A percentile compares a stretch with the other conserved stretches of the same genome.
These are phyloP conservation scores for Odontarrhena argentea DNA, from an alignment of 345 rosid species.

Conservation along the genomic window DNA sequence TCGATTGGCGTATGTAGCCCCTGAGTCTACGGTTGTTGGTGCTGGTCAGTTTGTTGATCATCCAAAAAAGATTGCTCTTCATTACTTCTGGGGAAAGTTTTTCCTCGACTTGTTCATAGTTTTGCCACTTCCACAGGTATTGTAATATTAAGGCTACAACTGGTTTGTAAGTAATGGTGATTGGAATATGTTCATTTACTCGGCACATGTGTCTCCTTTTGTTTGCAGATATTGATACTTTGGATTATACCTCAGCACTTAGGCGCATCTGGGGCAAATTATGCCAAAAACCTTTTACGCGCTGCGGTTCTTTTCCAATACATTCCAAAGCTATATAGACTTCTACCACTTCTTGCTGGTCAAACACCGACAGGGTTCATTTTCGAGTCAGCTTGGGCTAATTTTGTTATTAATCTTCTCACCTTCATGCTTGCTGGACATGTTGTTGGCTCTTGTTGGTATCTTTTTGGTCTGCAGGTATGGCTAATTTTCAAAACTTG, in stretches of 20 bases:
- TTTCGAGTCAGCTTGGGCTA: slow-evolving; percentile 91
- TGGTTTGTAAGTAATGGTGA: neutral
- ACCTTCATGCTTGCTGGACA: slow-evolving; percentile 76
- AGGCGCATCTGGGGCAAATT: slow-evolving; percentile 60
- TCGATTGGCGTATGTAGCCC: slow-evolving; percentile 83
- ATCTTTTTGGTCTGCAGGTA: slow-evolving; percentile 87
- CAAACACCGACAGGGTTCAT: slow-evolving; percentile 71
- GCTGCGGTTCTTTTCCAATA: slow-evolving; percentile 68
- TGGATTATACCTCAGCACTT: slow-evolving; percentile 46
- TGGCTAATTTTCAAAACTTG: slow-evolving; percentile 12
- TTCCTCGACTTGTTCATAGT: slow-evolving; percentile 59
- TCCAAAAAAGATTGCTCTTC: slow-evolving; percentile 64
- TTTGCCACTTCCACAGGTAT: slow-evolving; percentile 87
- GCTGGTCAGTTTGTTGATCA: slow-evolving; percentile 89
- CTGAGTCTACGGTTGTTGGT: slow-evolving; percentile 79
- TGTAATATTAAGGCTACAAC: slow-evolving; percentile 27
- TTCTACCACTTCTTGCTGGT: slow-evolving; percentile 75
- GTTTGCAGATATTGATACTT: slow-evolving; percentile 59
- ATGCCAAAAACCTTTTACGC: slow-evolving; percentile 66
- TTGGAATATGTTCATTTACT: slow-evolving; percentile 14
- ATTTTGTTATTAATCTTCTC: slow-evolving; percentile 79
- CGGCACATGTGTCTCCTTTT: neutral
- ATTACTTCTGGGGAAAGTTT: slow-evolving; percentile 66
- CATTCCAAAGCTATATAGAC: slow-evolving; percentile 68
- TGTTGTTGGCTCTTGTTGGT: slow-evolving; percentile 83